These are phyloP conservation scores for Exophiala sp. DNA, from an alignment of 2,329 filamentous ascomycete genomes.

Conservation along the genomic window DNA sequence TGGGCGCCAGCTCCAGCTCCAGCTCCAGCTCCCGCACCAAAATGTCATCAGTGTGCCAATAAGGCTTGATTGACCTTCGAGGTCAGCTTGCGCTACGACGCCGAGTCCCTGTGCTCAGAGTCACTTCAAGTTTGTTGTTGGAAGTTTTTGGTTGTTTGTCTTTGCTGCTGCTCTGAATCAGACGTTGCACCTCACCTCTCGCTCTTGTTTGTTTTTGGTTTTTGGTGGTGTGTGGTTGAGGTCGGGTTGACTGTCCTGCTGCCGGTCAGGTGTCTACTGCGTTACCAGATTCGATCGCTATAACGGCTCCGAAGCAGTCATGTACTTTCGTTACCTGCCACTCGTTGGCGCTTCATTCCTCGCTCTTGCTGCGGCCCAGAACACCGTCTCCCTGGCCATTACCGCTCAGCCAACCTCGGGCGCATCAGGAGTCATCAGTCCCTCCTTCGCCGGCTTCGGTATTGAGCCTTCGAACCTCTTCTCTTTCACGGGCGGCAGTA, in stretches of 20 bases:
- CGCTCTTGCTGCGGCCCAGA: conserved; percentile 15
- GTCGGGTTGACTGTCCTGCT: not conserved
- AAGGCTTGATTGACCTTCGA: not conserved
- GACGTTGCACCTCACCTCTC: not conserved
- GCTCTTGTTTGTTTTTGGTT: conserved; percentile 1
- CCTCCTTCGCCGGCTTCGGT: conserved; percentile 47
- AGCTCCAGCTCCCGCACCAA: not conserved
- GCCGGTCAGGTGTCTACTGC: not conserved
- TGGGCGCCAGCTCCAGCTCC: no score
- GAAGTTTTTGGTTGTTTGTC: conserved; percentile 1
- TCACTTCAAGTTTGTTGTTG: not conserved
- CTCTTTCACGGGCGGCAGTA: conserved; percentile 44
- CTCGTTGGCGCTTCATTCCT: conserved; percentile 16
- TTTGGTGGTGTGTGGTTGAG: conserved; percentile 1
- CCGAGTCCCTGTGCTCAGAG: not conserved
- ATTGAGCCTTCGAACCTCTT: conserved; percentile 51
- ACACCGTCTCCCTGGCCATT: conserved; percentile 19
- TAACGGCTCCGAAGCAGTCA: conserved; percentile 6
- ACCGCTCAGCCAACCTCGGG: conserved; percentile 20
- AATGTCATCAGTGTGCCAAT: not conserved
- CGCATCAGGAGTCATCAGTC: conserved; percentile 32
- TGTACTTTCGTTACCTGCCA: conserved; percentile 20
- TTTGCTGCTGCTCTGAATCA: not conserved
- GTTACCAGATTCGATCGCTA: not conserved
- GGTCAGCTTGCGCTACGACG: not conserved